A percentile compares a stretch with the other conserved stretches of the same genome.
phyloP scores from a whole-genome alignment of 2,329 filamentous ascomycete species.

The Mariannaea elegans region DNA sequence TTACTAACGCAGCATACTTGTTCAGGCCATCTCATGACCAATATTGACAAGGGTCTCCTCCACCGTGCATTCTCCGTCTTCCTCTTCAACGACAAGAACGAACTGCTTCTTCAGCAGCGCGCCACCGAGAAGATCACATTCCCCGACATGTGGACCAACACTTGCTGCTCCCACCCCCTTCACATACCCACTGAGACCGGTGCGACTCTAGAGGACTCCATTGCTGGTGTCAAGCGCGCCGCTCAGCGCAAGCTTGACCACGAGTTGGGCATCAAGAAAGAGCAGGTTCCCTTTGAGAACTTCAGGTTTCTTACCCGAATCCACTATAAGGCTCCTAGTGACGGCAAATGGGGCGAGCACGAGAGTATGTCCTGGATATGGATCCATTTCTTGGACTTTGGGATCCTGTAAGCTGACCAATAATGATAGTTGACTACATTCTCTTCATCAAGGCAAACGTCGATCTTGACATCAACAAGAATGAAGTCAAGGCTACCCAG shows the following conservation, averaged over 20 bases:
- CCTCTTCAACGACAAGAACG: conserved; percentile 93
- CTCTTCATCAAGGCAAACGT: conserved; percentile 97
- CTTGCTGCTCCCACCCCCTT: conserved; percentile 97
- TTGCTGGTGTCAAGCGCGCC: conserved; percentile 88
- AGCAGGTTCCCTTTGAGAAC: conserved; percentile 88
- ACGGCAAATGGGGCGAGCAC: conserved; percentile 98
- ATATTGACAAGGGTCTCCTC: conserved; percentile 94
- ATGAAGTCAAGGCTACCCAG: conserved; percentile 86
- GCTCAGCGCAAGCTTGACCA: conserved; percentile 94
- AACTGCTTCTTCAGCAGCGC: conserved; percentile 93
- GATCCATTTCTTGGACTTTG: background rate
- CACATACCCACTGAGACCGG: conserved; percentile 93
- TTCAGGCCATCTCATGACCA: conserved; percentile 95
- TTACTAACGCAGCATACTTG: conserved; percentile 24
- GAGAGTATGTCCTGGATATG: conserved; percentile 73
- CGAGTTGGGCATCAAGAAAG: conserved; percentile 88
- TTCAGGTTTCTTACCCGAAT: conserved; percentile 96
- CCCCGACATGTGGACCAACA: conserved; percentile 99
- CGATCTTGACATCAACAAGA: conserved; percentile 80
- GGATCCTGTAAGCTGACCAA: conserved; percentile 16
- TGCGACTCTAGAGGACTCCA: conserved; percentile 78
- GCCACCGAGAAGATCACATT: conserved; percentile 98
- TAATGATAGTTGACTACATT: conserved; percentile 87
- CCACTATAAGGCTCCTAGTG: conserved; percentile 96
- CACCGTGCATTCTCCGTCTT: conserved; percentile 98